Percentiles rank a stretch among this genome's conserved stretches.
These are phyloP conservation scores for Aspergillus neoniger DNA, from an alignment of 2,329 filamentous ascomycete genomes.

Conservation along the genomic window DNA sequence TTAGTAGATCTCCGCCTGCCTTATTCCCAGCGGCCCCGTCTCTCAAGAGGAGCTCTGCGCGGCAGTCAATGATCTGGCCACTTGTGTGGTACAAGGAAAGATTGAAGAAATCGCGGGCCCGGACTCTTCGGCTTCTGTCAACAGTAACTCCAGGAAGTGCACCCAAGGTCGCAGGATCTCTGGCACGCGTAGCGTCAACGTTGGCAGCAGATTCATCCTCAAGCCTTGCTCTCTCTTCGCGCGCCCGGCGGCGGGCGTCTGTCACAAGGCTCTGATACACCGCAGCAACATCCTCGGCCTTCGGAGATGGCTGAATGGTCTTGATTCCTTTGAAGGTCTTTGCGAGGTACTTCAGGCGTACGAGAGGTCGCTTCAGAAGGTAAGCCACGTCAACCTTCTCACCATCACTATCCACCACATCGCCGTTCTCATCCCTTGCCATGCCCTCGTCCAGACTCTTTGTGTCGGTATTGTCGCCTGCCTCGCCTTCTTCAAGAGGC, in stretches of 20 bases:
- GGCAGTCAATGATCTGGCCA: slow-evolving; percentile 85
- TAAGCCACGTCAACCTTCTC: slow-evolving; percentile 94
- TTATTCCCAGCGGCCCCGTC: slow-evolving; percentile 71
- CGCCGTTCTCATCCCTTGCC: slow-evolving; percentile 60
- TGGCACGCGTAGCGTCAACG: slow-evolving; percentile 77
- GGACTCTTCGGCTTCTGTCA: slow-evolving; percentile 77
- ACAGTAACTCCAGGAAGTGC: slow-evolving; percentile 70
- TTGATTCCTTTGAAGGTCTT: slow-evolving; percentile 73
- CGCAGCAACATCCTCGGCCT: slow-evolving; percentile 60
- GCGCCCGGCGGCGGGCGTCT: slow-evolving; percentile 71
- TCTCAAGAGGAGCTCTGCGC: slow-evolving; percentile 81
- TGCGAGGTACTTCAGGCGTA: slow-evolving; percentile 82
- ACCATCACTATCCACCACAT: slow-evolving; percentile 70
- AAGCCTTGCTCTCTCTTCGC: slow-evolving; percentile 70
- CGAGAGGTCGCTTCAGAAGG: slow-evolving; percentile 82
- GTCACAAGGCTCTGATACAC: slow-evolving; percentile 73
- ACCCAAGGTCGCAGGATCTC: slow-evolving; percentile 76
- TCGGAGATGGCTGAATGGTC: slow-evolving; percentile 46
- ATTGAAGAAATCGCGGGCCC: slow-evolving; percentile 85
- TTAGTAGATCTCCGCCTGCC: slow-evolving; percentile 78
- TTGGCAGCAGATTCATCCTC: slow-evolving; percentile 84
- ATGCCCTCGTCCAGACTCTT: slow-evolving; percentile 57
- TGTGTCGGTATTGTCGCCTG: slow-evolving; percentile 42
- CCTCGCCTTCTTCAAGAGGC: slow-evolving; percentile 68
- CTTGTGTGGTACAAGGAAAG: slow-evolving; percentile 84